phyloP scores from a whole-genome alignment of 129 eudicot genomes.

The Dittrichia graveolens region DNA sequence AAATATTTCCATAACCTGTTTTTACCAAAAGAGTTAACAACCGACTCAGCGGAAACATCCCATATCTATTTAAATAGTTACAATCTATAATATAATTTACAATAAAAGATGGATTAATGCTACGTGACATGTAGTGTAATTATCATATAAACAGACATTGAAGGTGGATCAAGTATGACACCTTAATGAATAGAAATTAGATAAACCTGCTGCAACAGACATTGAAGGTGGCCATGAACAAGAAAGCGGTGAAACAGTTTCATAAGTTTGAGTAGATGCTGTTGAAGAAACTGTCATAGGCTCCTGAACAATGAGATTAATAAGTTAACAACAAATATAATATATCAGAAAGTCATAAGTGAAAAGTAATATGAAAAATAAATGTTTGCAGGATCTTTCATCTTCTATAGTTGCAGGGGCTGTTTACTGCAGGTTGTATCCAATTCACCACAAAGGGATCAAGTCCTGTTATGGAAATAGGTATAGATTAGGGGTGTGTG shows the following conservation, averaged over 20 bases:
- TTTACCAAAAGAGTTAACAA: too few species aligned
- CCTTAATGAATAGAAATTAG: constrained; percentile 12
- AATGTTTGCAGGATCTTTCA: constrained; percentile 44
- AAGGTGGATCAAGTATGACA: background rate
- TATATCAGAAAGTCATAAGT: background rate
- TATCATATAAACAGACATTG: background rate
- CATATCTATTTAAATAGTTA: too few species aligned
- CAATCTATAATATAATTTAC: too few species aligned
- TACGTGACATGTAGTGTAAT: background rate
- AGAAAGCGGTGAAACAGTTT: constrained; percentile 36
- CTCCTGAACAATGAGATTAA: constrained; percentile 49
- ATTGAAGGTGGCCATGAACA: constrained; percentile 52
- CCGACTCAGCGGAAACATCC: too few species aligned
- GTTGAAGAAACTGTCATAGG: constrained; percentile 53
- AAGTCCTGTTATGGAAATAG: too few species aligned
- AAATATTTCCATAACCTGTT: too few species aligned
- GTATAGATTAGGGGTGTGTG: too few species aligned
- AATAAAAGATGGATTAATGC: constrained; percentile 26
- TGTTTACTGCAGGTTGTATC: constrained; percentile 36
- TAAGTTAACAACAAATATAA: background rate
- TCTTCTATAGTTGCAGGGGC: constrained; percentile 61
- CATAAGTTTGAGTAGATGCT: constrained; percentile 43
- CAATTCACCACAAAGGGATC: too few species aligned
- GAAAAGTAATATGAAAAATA: background rate
- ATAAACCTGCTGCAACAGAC: background rate